Evolutionary conservation across 2,329 filamentous ascomycete species (phyloP), one percentile per base, ranked within the genome.

Genomic region (Claviceps pazoutovae): DNA sequence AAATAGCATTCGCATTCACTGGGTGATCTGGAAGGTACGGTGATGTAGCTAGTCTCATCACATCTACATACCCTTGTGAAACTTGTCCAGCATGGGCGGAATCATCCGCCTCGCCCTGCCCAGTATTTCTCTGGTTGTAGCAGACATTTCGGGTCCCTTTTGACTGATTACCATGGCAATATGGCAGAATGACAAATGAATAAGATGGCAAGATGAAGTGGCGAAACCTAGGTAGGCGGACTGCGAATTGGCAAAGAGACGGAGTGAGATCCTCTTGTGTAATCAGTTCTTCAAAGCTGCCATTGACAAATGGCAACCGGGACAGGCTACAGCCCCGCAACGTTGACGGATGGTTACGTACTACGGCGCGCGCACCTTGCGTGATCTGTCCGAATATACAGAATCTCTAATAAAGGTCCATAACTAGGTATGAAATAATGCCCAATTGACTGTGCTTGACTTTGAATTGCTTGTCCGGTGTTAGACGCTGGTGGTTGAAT

Each of bases 1-100:
- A 23, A 5, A 23, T 23, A 5, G 23, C 23, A 5, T 23, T 23
- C 6, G 23, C 23, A 23, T 23, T 11, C 30, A 11, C 30, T 1
- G 30, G 3, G 30, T 34, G 30, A 11, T 42, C 21, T 19, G 9
- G 5, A 11, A 23, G 23, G 41, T 9, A 17, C 17, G 13, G 13
- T 6, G 8, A 19, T 42, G 8, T 19, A 21, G 17, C 41, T 11
- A n/a, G 30, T 11, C 30, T 34, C 30, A 4, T 34, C 9, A 34
- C 3, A 34, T 8, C 39, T 5, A 26, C 17, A 19, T 64, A 88
- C 91, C 93, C 76, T 98, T 98, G 71, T 97, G 93, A 65, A 97
- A 97, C 64, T 80, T 87, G 65, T 93, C 87, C 51, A 96, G 78
- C 88, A 98, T 88, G 11, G 93, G 93, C 57, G 93, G 93, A 54